Evolutionary conservation across 2,329 filamentous ascomycete genomes (phyloP), one percentile per base, ranked within the genome.

Genomic region (Calonectria fujianensis): DNA sequence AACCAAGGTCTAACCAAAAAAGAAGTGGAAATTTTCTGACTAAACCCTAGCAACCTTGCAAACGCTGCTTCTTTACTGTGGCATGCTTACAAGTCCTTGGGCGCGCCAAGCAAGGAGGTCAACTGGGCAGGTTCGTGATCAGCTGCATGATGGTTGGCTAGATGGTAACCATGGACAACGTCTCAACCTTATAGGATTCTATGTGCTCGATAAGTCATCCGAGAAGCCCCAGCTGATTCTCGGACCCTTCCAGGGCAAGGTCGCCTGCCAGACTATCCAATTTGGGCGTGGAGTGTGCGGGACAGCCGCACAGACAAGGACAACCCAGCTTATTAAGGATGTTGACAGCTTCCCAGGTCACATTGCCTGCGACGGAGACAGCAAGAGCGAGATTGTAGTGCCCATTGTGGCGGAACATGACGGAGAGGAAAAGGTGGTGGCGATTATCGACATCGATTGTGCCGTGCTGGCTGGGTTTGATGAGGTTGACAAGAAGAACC

Each of bases 401-500:
- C 95, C 95, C 2, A 90, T 96, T 75, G 77, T 94, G 7, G 81
- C 81, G 20, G 78, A 81, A 27, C 77, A 79, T 67, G 80, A 81
- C 54, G 83, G 80, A 66, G 73, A 81, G 31, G 77, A 79, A 57
- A 87, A 90, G 86, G 85, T 94, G 8, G 92, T 94, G 29, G 94
- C 92, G 3, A 94, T 96, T 76, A 95, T 97, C 74, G 95, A 97
- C 81, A 88, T 96, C 31, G 95, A 97, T 83, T 96, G 95, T 82
- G 91, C 92, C 1, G 91, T 89, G 45, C 78, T 90, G 68, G 85
- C 89, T 18, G 94, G 94, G 0, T 96, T 96, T 78, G 91, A 95
- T 77, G 88, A 91, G 74, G 89, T 92, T 57, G 95, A 97, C 83
- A 88, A 89, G 84, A 83, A 82, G 75, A 90, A 90, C 78, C 83